These are phyloP conservation scores for Miscanthus sacchariflorus DNA, from an alignment of 202 grass and related monocot species.

Conservation along the genomic window DNA sequence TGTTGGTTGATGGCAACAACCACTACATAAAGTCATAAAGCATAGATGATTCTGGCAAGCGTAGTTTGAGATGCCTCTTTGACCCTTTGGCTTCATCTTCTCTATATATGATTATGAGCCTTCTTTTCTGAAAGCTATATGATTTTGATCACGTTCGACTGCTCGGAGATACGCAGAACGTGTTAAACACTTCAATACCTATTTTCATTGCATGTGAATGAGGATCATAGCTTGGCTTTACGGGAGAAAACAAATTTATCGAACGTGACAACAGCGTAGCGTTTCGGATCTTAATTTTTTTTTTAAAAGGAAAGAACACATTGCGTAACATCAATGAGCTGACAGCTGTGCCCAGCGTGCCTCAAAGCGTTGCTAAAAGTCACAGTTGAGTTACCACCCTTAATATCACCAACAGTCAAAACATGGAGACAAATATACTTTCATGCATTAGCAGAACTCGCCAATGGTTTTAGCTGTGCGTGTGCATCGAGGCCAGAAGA, in stretches of 20 bases:
- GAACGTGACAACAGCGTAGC: not conserved
- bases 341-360: not conserved
- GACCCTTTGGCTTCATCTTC: not conserved
- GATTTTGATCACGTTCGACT: not conserved
- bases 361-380: not conserved
- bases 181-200: not conserved
- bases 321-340: not conserved
- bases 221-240: not conserved
- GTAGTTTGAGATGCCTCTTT: not conserved
- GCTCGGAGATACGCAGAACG: not conserved
- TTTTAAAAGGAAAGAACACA: not conserved
- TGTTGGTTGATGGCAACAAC: not conserved
- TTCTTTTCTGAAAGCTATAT: not conserved
- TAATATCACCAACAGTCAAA: not conserved
- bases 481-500: not conserved
- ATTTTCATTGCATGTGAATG: not conserved
- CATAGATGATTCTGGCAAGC: no score
- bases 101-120: no score
- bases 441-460: not conserved
- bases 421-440: not conserved
- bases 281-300: no score
- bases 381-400: not conserved
- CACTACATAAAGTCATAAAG: no score
- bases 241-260: not conserved
- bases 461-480: not conserved